Evolutionary conservation across 805 yeast genomes (phyloP), one percentile per base, ranked within the genome.

Genomic region (Metschnikowia rubicola): DNA sequence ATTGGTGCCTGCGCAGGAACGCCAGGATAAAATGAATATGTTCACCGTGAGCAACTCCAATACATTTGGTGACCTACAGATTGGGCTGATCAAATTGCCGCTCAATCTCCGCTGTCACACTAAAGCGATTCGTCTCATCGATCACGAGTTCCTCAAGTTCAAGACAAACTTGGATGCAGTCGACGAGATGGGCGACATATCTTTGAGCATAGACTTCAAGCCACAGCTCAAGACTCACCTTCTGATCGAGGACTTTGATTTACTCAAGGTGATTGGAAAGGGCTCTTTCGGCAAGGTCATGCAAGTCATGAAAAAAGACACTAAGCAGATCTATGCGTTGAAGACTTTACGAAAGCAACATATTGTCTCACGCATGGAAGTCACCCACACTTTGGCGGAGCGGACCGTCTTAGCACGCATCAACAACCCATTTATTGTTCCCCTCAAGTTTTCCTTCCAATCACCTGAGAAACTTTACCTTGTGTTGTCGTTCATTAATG

Each of bases 221-320:
- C 86, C 89, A 17, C 62, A 66, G 34, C 73, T 78, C 44, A 78
- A 68, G 53, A 80, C 84, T 54, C 85, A 86, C 41, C 73, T 94
- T 41, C 75, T 89, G 1, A 89, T 94, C 55, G 96, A 90, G 47
- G 97, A 92, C 62, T 92, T 94, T 68, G 96, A 90, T 59, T 71
- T 94, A 43, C 76, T 94, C 56, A 94, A 94, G 67, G 99, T 94
- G 19, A 89, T 94, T 46, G 99, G 99, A 33, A 94, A 94, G 65
- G 99, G 99, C 8, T 90, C 97, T 9, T 94, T 94, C 65, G 99
- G 99, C 43, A 94, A 94, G 68, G 99, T 94, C 44, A 94, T 94
- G 98, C 99, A 94, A 68, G 99, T 94, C 36, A 83, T 90, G 53
- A 94, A 94, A 69, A 88, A 88, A 58, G 99, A 94, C 66, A 94